phyloP scores from a whole-genome alignment of 176 grass and related monocot genomes.

The Pontederia crassipes region DNA sequence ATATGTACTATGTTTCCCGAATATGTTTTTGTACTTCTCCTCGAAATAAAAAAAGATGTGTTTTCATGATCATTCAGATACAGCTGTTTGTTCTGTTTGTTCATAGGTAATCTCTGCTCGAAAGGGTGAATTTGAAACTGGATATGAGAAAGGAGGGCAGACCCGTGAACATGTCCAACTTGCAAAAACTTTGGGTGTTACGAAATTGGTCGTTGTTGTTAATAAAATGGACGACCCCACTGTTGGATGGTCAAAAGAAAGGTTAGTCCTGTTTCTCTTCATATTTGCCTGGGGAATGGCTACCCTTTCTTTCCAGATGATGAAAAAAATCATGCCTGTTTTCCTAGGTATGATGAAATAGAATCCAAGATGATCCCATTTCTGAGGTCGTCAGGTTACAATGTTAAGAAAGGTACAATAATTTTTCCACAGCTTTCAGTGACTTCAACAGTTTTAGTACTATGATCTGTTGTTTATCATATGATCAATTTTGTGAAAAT shows the following conservation, averaged over 20 bases:
- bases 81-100: not conserved
- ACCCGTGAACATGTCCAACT: conserved; percentile 77
- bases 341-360: conserved; percentile 78
- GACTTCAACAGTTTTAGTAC: too few relatives aligned
- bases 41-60: not conserved
- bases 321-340: conserved; percentile 12
- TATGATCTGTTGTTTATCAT: too few relatives aligned
- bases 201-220: conserved; percentile 72
- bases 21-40: not conserved
- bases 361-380: conserved; percentile 84
- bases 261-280: conserved; percentile 21
- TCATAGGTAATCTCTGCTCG: conserved; percentile 76
- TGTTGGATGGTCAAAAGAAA: conserved; percentile 69
- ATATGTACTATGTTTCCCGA: conserved; percentile 3
- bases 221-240: conserved; percentile 94
- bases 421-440: not conserved
- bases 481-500: too few relatives aligned
- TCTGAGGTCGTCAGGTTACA: conserved; percentile 76
- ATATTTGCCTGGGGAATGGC: not conserved
- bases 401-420: conserved; percentile 74
- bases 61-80: too few relatives aligned
- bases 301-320: not conserved
- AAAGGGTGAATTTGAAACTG: conserved; percentile 96
- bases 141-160: conserved; percentile 73
- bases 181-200: conserved; percentile 79